Conservation (phyloP, 495 filamentous ascomycete genomes). For the Talaromyces adpressus region DNA sequence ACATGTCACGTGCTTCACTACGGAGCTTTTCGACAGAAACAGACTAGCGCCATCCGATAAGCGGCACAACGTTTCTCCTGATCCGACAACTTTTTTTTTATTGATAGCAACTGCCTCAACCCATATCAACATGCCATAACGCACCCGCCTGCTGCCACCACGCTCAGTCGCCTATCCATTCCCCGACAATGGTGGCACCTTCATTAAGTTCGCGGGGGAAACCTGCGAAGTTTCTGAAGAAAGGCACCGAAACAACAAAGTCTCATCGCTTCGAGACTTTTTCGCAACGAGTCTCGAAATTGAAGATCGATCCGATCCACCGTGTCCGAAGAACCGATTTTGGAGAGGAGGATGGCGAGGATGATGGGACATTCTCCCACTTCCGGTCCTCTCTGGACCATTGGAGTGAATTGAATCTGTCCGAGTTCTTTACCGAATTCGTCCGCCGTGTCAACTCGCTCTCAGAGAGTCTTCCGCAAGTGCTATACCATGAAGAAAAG, state of each 20-base stretch:
- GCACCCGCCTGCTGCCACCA: slow-evolving; percentile 26
- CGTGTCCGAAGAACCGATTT: slow-evolving; percentile 75
- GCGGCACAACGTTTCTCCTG: slow-evolving; percentile 30
- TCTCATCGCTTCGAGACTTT: slow-evolving; percentile 89
- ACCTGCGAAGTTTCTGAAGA: slow-evolving; percentile 53
- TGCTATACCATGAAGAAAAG: slow-evolving; percentile 77
- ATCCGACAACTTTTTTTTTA: slow-evolving; percentile 41
- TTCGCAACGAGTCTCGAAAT: slow-evolving; percentile 83
- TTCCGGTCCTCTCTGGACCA: slow-evolving; percentile 73
- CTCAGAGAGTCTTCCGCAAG: slow-evolving; percentile 83
- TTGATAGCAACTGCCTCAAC: slow-evolving; percentile 10
- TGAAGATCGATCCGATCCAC: slow-evolving; percentile 89
- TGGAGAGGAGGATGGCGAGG: slow-evolving; percentile 53
- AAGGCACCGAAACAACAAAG: slow-evolving; percentile 64
- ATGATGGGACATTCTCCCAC: slow-evolving; percentile 65
- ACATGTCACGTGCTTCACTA: not conserved
- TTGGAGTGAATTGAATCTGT: slow-evolving; percentile 88
- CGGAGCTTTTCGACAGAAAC: slow-evolving; percentile 26
- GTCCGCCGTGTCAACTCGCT: slow-evolving; percentile 62
- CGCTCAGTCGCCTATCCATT: slow-evolving; percentile 15
- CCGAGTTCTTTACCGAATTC: slow-evolving; percentile 70
- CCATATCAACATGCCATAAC: not conserved
- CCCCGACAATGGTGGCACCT: slow-evolving; percentile 44
- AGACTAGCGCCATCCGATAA: not conserved
- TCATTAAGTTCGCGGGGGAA: slow-evolving; percentile 59